phyloP scores from a whole-genome alignment of 163 green algal species.

The Prototheca stagnorum region DNA sequence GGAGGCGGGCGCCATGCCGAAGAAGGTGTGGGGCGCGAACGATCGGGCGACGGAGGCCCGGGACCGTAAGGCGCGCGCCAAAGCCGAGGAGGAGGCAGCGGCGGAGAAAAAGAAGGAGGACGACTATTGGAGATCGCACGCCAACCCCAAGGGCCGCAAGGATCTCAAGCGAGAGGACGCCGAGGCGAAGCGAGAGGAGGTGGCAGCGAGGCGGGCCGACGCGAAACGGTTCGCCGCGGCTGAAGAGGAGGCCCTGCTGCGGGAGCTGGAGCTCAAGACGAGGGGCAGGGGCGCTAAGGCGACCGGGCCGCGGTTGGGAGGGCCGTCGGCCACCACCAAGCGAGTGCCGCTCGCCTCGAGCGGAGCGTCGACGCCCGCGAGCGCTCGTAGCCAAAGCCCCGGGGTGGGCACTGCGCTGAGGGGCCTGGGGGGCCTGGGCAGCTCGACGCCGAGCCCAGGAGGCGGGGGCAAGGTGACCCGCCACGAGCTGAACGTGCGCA shows the following conservation, averaged over 20 bases:
- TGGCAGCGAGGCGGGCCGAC: constrained; percentile 30
- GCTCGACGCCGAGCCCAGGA: neutral
- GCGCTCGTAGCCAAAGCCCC: too few species aligned
- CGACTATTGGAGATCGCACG: constrained; percentile 11
- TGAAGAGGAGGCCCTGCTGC: constrained; percentile 30
- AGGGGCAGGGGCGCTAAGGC: constrained; percentile 4
- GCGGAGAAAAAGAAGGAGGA: constrained; percentile 8
- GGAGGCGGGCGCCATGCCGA: constrained; percentile 2
- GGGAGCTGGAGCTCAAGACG: constrained; percentile 1
- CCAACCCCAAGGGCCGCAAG: constrained; percentile 12
- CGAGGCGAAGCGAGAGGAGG: constrained; percentile 13
- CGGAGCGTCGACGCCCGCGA: too few species aligned
- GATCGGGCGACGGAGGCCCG: constrained; percentile 17
- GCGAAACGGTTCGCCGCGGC: constrained; percentile 24
- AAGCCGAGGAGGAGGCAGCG: constrained; percentile 1
- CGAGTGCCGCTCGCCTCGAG: neutral
- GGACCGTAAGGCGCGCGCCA: constrained; percentile 6
- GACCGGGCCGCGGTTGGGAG: neutral
- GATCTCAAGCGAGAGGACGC: constrained; percentile 19
- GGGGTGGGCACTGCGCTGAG: neutral
- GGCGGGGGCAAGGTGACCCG: constrained; percentile 5
- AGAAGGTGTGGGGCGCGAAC: constrained; percentile 7
- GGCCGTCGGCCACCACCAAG: neutral
- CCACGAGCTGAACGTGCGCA: neutral
- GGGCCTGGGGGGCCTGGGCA: neutral